Base-by-base conservation (phyloP, 257 asterid genomes). In the Ligustrum vulgare region DNA sequence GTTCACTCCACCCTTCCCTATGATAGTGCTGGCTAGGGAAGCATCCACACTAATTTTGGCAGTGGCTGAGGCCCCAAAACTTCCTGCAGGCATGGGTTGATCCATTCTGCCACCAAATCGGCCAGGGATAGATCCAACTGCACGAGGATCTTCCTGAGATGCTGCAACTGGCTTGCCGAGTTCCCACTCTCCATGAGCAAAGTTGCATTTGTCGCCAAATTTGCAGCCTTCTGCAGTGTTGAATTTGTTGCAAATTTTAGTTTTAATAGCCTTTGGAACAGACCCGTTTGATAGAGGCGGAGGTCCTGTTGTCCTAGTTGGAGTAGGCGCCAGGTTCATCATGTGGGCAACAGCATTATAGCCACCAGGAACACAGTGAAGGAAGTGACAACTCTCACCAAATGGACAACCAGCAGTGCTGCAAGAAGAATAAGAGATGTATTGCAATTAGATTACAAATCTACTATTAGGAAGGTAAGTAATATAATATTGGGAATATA, bases 141-240 rank as follows among this genome's bases (percentile, higher is more conserved):
- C 65, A 22, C 78, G 90, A 45, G 87, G 94, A 69, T 91, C 94
- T 25, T 89, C 91, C 1, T 86, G 91, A 58, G 90, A 76, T 54
- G 85, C 77, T 32, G 49, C 64, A 2, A 86, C 73, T 60, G 90
- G 87, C 82, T 75, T 92, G 10, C 94, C 96, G 10, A 94, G 88
- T 82, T 94, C 96, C 96, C 94, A 90, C 47, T 94, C 98, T 9
- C 98, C 98, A 37, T 94, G 98, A 13, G 98, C 98, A 28, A 94
- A 94, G 80, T 87, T 80, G 86, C 98, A 94, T 78, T 88, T 89
- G 78, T 92, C 91, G 1, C 97, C 97, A 16, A 84, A 94, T 80
- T 91, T 94, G 91, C 98, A 94, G 41, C 98, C 97, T 75, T 90
- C 98, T 2, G 93, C 92, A 4, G 89, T 82, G 84, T 83, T 90